A percentile compares a stretch with the other conserved stretches of the same genome.
phyloP scores from a whole-genome alignment of 305 asterid species.

The Fraxinus xanthoxyloides region DNA sequence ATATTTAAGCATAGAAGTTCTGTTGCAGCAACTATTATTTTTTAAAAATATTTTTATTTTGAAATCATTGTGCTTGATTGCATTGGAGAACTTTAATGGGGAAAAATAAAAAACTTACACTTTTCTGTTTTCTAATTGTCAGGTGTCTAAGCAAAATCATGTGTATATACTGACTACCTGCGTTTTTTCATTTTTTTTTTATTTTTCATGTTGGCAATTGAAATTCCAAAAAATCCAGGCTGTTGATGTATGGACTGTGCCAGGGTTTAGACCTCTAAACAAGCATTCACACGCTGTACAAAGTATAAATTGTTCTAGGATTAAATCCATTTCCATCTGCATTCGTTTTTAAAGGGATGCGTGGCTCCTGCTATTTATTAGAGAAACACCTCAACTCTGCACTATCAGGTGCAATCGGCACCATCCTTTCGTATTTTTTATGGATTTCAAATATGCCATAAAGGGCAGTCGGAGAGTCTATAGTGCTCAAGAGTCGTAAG shows the following conservation, averaged over 20 bases:
- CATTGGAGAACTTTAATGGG: not conserved
- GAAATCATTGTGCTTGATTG: not conserved
- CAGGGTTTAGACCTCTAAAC: not conserved
- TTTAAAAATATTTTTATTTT: not conserved
- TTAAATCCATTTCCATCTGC: not conserved
- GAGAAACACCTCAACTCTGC: not conserved
- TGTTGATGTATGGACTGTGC: not conserved
- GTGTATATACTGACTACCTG: not conserved
- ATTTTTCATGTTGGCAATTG: not conserved
- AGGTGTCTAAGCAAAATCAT: not conserved
- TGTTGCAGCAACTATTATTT: not conserved
- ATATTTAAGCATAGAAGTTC: not conserved
- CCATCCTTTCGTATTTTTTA: not conserved
- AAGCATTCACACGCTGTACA: not conserved
- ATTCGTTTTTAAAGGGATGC: not conserved
- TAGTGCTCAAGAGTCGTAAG: not conserved
- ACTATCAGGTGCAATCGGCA: not conserved
- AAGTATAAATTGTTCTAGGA: not conserved
- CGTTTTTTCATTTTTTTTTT: not conserved
- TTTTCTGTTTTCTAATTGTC: not conserved
- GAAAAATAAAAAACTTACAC: not conserved
- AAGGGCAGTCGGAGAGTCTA: not conserved
- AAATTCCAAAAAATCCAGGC: not conserved
- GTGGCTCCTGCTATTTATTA: not conserved
- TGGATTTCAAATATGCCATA: not conserved